Conservation (phyloP, 257 asterid genomes). For the Ocimum tenuiflorum region DNA sequence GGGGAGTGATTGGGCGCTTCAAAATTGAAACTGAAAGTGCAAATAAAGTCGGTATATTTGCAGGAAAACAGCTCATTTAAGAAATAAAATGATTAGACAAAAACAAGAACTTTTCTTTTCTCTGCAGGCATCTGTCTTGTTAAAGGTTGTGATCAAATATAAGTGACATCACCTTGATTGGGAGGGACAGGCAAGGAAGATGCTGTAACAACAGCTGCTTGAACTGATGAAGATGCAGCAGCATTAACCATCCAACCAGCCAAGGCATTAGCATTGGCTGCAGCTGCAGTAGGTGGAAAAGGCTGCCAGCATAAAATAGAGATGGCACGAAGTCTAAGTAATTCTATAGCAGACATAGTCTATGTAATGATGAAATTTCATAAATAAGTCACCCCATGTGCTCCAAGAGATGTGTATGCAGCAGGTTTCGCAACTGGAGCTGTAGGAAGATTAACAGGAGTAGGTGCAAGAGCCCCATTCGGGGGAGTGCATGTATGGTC, state of each 20-base stretch:
- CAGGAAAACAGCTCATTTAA: constrained; percentile 2
- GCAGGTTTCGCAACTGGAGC: constrained; percentile 76
- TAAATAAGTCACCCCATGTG: constrained; percentile 55
- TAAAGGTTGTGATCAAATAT: constrained; percentile 2
- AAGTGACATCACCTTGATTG: constrained; percentile 59
- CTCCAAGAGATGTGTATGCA: constrained; percentile 71
- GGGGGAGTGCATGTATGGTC: constrained; percentile 82
- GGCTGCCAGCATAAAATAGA: constrained; percentile 51
- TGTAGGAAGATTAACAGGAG: constrained; percentile 70
- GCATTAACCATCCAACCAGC: constrained; percentile 99
- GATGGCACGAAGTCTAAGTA: not conserved
- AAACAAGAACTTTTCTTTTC: not conserved
- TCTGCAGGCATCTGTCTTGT: constrained; percentile 1
- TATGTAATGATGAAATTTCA: not conserved
- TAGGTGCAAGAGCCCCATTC: constrained; percentile 76
- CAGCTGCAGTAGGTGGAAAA: constrained; percentile 75
- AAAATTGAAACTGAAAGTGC: constrained; percentile 47
- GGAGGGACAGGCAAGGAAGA: constrained; percentile 81
- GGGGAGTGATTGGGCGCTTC: constrained; percentile 96
- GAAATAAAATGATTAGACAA: not conserved
- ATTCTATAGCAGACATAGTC: not conserved
- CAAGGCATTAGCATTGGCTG: constrained; percentile 83
- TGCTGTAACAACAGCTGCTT: constrained; percentile 90
- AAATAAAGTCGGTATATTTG: not conserved
- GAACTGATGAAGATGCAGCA: constrained; percentile 91